Evolutionary conservation across 805 yeast genomes (phyloP), one percentile per base, ranked within the genome.

Genomic region (Ogataea populi-albae): DNA sequence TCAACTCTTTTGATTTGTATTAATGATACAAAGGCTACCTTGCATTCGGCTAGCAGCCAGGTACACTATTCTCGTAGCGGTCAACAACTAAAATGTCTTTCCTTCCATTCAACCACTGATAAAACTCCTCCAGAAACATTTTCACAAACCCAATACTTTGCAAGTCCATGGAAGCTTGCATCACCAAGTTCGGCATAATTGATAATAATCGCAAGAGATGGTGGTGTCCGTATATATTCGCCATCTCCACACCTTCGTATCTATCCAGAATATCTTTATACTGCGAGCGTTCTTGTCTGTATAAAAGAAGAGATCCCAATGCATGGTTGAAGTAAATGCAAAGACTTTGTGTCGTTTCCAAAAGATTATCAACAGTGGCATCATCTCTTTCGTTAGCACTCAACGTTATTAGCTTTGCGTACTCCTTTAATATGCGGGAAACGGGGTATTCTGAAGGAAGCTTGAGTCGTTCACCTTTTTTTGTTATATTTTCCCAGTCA

Each of bases 401-500:
- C 6, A 30, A 19, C 25, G 30, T 30, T 7, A 51, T 16, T 10
- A 43, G 31, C 5, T 28, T 15, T 4, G 37, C 19, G 57, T 78
- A 91, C n/a, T 70, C 69, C 8, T 58, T 48, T 6, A 91, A 55
- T 2, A 87, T 72, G 2, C 62, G 65, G 1, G 67, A 63, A 1
- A 84, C 83, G 0, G 75, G 71, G 3, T 68, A 67, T 23, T 59
- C 60, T 11, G 76, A 41, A 1, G 96, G 96, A 26, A 89, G 57
- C 17, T 71, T 62, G 3, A 86, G 74, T 27, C 87, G 59, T 55
- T 79, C 77, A 34, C 81, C 81, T 47, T 87, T 85, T 49, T 84
- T 85, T 1, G 98, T 88, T 22, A 91, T 72, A 47, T 68, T 69
- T 59, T 91, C 96, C 98, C 98, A 91, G 64, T 91, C 98, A 57